Conservation (phyloP, 2,329 filamentous ascomycete genomes). For the Botrytis porri region DNA sequence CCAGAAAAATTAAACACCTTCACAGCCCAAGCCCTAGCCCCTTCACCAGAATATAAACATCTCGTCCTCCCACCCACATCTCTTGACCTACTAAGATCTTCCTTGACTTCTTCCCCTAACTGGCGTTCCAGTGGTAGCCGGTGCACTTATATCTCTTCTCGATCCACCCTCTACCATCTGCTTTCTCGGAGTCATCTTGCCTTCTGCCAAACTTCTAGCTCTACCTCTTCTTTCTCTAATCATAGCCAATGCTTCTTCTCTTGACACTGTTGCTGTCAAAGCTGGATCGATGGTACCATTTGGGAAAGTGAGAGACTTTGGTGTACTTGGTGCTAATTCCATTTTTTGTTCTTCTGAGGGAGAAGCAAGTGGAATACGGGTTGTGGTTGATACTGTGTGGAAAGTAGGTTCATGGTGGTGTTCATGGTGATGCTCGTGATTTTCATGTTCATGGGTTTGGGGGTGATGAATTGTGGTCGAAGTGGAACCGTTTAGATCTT, state of each 20-base stretch:
- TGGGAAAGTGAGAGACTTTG: conserved; percentile 21
- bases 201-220: conserved; percentile 65
- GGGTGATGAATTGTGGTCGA: conserved; percentile 28
- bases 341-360: conserved; percentile 23
- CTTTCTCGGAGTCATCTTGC: conserved; percentile 58
- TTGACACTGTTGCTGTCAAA: conserved; percentile 62
- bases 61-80: not conserved
- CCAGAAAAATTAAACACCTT: not conserved
- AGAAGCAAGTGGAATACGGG: conserved; percentile 35
- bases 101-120: conserved; percentile 27
- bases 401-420: conserved; percentile 27
- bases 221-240: conserved; percentile 71
- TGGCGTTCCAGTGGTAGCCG: conserved; percentile 31
- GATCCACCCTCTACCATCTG: conserved; percentile 33
- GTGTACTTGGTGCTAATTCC: conserved; percentile 18
- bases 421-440: conserved; percentile 31
- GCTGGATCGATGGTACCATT: conserved; percentile 47
- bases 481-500: conserved; percentile 33
- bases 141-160: conserved; percentile 37
- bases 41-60: not conserved
- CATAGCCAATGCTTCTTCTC: conserved; percentile 72
- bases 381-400: conserved; percentile 38
- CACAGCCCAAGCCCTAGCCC: not conserved
- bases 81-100: not conserved
- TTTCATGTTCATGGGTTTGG: conserved; percentile 31